Percentiles rank a stretch among this genome's conserved stretches.
These are phyloP conservation scores for Lactarius indigo DNA, from an alignment of 768 basidiomycete genomes.

Conservation along the genomic window DNA sequence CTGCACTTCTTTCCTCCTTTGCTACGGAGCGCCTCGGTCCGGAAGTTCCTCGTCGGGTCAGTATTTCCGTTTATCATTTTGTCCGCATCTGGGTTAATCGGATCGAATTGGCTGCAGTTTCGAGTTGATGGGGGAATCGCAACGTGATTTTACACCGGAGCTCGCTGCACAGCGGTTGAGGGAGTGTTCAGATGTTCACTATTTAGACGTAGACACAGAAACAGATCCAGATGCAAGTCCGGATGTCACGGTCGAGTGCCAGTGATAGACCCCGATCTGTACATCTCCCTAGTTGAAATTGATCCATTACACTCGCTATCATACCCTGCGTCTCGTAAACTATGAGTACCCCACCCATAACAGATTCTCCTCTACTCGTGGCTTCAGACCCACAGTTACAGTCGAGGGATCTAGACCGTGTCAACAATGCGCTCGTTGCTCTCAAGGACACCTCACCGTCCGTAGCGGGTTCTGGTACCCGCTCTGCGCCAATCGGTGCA, in stretches of 20 bases:
- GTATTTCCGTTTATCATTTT: constrained; percentile 30
- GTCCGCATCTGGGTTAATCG: not conserved
- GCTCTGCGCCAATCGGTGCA: constrained; percentile 53
- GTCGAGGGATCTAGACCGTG: constrained; percentile 13
- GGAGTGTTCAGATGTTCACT: constrained; percentile 56
- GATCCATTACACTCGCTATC: not conserved
- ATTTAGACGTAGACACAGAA: constrained; percentile 35
- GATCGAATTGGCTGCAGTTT: constrained; percentile 45
- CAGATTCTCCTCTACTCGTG: not conserved
- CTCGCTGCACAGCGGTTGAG: constrained; percentile 72
- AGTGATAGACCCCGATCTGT: not conserved
- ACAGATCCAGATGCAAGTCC: not conserved
- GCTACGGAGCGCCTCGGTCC: constrained; percentile 73
- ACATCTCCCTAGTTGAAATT: not conserved
- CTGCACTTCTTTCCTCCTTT: constrained; percentile 86
- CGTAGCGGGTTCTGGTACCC: not conserved
- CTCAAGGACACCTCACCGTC: constrained; percentile 5
- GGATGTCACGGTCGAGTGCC: not conserved
- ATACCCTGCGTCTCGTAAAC: not conserved
- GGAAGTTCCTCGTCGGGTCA: constrained; percentile 88
- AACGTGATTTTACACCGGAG: constrained; percentile 87
- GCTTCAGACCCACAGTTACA: not conserved
- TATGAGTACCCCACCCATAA: constrained; percentile 8
- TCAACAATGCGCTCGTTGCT: constrained; percentile 6
- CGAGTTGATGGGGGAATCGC: constrained; percentile 87